Percentiles rank a stretch among this genome's conserved stretches.
Evolutionary conservation across 495 filamentous ascomycete species (phyloP).

Genomic region (Aspergillus cristatus): DNA sequence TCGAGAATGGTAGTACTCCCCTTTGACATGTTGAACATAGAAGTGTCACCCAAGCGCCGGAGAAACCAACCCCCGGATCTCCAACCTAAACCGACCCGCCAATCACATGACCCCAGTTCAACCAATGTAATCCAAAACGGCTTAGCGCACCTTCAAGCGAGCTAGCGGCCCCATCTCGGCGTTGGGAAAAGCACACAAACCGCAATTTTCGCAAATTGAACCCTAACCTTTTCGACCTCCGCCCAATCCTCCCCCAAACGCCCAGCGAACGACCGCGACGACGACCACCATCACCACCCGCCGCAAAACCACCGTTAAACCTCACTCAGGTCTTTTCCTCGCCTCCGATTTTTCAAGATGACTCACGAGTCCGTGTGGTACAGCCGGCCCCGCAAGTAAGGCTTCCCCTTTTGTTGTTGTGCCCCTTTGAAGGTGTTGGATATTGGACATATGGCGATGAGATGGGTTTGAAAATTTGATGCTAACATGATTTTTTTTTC

Average conservation of each 20-base stretch:
- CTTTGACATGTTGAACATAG: too few species aligned
- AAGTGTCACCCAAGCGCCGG: too few species aligned
- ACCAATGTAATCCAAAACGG: conserved; percentile 9
- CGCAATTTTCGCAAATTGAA: conserved; percentile 18
- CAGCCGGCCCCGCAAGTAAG: conserved; percentile 87
- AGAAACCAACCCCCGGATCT: neutral
- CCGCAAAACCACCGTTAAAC: conserved; percentile 30
- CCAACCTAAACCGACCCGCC: neutral
- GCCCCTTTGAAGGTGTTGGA: neutral
- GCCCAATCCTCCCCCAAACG: neutral
- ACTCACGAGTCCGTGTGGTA: conserved; percentile 99
- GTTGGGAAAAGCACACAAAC: conserved; percentile 31
- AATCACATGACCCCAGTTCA: conserved; percentile 9
- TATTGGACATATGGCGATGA: neutral
- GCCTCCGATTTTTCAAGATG: conserved; percentile 53
- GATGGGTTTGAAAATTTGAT: conserved; percentile 6
- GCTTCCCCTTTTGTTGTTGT: conserved; percentile 4
- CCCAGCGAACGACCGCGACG: neutral
- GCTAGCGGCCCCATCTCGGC: conserved; percentile 22
- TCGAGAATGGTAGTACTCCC: too few species aligned
- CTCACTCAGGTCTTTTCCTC: conserved; percentile 21
- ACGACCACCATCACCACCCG: conserved; percentile 17
- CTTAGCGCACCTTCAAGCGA: conserved; percentile 28
- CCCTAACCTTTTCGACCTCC: conserved; percentile 28
- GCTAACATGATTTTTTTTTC: conserved; percentile 7